Evolutionary conservation across 2,329 filamentous ascomycete species (phyloP), one percentile per base, ranked within the genome.

Genomic region (Fusarium tanahbumbuense): DNA sequence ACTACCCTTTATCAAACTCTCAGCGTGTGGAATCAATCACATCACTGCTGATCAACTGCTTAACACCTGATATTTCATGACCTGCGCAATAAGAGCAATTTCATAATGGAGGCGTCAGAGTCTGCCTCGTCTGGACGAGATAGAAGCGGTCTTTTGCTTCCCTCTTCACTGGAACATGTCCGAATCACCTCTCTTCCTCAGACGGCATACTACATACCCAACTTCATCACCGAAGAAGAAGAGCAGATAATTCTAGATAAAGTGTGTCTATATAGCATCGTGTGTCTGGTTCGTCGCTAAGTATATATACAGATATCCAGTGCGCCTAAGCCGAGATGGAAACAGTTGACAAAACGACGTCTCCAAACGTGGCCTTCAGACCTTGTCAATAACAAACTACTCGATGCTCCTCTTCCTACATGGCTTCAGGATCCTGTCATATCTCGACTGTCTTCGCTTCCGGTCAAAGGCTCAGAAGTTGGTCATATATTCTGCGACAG

Each of bases 291-390:
- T 52, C 44, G 25, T 56, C 30, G 56, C 74, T 76, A 75, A 70
- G 40, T 47, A 28, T 50, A 34, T 48, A 28, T 49, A 56, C 73
- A 85, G 86, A 87, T 91, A 73, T 82, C 83, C 54, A 84, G 87
- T 46, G 89, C 89, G 1, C 91, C 92, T 27, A 90, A 89, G 68
- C 91, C 92, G 27, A 87, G 90, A 77, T 99, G 96, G 95, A 94
- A 93, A 67, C 87, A 91, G 52, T 90, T 99, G 58, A 89, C 91
- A n/a, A 93, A 94, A 79, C 92, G 96, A 58, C 91, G 95, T 44
- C 88, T 99, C 1, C 94, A 98, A 84, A 93, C 93, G 1, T 93
- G 94, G 86, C 96, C 95, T 3, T 96, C 93, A 4, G 88, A 93
- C 60, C 88, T 98, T 12, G 91, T 93, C 37, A 88, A 89, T 56